Base-by-base conservation (phyloP, 2,329 filamentous ascomycete genomes). In the Colletotrichum phormii region DNA sequence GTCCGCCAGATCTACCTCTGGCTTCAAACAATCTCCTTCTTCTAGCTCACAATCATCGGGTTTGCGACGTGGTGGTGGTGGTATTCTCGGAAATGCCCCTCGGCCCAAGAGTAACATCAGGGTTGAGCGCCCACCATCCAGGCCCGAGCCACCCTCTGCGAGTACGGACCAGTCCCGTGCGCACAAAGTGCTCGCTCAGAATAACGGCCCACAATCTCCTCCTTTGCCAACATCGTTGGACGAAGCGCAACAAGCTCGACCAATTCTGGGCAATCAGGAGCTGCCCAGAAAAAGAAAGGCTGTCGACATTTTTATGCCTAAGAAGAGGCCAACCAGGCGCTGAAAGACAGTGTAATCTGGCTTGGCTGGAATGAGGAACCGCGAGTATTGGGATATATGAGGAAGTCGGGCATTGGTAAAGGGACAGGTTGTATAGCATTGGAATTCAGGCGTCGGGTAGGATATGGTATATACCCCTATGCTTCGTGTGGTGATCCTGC, bases 251-350 rank as follows among this genome's bases (percentile, higher is more conserved):
- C 67, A 61, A 22, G 31, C 51, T 26, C 71, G 71, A 12, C 31
- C 68, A 26, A 24, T 58, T 26, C 29, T 35, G 12, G 53, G 68
- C 29, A 72, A 60, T 35, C 61, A 58, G 37, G 71, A 73, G 22
- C n/a, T 55, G 63, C 60, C 69, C 35, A 72, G 64, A 35, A 88
- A 88, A 76, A 83, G 86, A 65, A 87, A 87, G 76, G 77, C 81
- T 0, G 84, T 85, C 5, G 84, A 85, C 73, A 80, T 88, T n/a
- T 89, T 89, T 74, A 87, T 88, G 85, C 82, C 80, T 57, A 84
- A 82, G 6, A 86, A 86, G 78, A 88, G 84, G 77, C 26, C 26
- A 29, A 65, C 73, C 55, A 57, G 53, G 29, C 62, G 64, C 11
- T 61, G 61, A 57, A 13, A 26, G 29, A 12, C 13, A 9, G 2